Conservation (phyloP, 257 asterid genomes). For the Penstemon newberryi region DNA sequence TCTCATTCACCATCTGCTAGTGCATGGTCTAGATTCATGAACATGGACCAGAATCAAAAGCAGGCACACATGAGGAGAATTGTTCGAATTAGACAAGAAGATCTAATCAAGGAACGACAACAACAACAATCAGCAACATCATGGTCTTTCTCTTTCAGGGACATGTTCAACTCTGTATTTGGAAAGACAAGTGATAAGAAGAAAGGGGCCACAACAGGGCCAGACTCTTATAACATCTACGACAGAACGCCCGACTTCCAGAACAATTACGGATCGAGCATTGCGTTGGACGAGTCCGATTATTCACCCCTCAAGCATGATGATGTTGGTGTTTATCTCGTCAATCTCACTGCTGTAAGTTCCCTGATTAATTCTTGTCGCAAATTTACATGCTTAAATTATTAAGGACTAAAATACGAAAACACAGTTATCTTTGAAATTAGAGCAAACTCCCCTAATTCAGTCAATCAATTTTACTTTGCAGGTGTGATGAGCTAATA, state of each 20-base stretch:
- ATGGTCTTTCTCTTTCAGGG: constrained; percentile 66
- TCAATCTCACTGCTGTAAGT: constrained; percentile 75
- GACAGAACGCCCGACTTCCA: constrained; percentile 54
- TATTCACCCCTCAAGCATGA: constrained; percentile 58
- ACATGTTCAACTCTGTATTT: constrained; percentile 46
- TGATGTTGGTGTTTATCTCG: constrained; percentile 61
- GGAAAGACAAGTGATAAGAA: constrained; percentile 26
- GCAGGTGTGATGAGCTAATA: no score
- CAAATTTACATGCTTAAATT: no score
- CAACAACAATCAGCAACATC: constrained; percentile 26
- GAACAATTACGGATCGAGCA: constrained; percentile 79
- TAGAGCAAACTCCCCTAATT: no score
- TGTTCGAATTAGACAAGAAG: constrained; percentile 28
- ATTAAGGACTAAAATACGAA: no score
- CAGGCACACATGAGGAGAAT: constrained; percentile 51
- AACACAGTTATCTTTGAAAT: no score
- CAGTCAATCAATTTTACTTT: no score
- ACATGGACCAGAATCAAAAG: constrained; percentile 42
- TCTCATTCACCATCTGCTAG: constrained; percentile 39
- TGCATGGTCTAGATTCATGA: constrained; percentile 54
- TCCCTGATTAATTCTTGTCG: background rate
- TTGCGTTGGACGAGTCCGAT: constrained; percentile 58
- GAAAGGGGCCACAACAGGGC: constrained; percentile 31
- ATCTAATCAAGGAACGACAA: constrained; percentile 9
- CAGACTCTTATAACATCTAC: constrained; percentile 63